Conservation (phyloP, 768 basidiomycete species). For the Tricholoma flavovirens region DNA sequence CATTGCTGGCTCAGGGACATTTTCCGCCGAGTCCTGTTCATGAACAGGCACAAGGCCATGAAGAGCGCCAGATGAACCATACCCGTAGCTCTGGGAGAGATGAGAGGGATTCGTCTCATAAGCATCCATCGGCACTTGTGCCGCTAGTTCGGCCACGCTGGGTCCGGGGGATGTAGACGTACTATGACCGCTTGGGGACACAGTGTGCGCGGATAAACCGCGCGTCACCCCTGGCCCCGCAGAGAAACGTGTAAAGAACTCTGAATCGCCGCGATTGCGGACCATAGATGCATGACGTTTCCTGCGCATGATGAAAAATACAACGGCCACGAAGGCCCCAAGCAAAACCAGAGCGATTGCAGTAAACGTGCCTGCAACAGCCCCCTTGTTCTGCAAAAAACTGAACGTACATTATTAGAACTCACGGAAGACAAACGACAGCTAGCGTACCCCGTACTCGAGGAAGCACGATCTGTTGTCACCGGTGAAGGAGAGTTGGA, state of each 20-base stretch:
- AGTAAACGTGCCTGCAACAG: conserved; percentile 31
- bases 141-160: conserved; percentile 18
- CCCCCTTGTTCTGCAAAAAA: conserved; percentile 34
- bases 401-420: conserved; percentile 18
- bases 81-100: not conserved
- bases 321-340: conserved; percentile 16
- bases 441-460: conserved; percentile 13
- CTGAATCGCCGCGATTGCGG: conserved; percentile 19
- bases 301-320: conserved; percentile 16
- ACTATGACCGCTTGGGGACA: conserved; percentile 3
- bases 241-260: conserved; percentile 21
- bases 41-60: conserved; percentile 9
- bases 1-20: not conserved
- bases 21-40: conserved; percentile 1
- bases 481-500: conserved; percentile 1
- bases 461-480: conserved; percentile 4
- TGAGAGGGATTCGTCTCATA: conserved; percentile 7
- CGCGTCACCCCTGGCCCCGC: conserved; percentile 6
- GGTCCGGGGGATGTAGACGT: conserved; percentile 19
- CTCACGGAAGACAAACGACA: not conserved
- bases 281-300: conserved; percentile 19
- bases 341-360: conserved; percentile 23
- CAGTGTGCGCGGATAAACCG: conserved; percentile 7
- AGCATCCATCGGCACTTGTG: conserved; percentile 24
- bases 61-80: conserved; percentile 8